Evolutionary conservation across 345 rosid genomes (phyloP), one percentile per base, ranked within the genome.

Genomic region (Dipteronia sinensis): DNA sequence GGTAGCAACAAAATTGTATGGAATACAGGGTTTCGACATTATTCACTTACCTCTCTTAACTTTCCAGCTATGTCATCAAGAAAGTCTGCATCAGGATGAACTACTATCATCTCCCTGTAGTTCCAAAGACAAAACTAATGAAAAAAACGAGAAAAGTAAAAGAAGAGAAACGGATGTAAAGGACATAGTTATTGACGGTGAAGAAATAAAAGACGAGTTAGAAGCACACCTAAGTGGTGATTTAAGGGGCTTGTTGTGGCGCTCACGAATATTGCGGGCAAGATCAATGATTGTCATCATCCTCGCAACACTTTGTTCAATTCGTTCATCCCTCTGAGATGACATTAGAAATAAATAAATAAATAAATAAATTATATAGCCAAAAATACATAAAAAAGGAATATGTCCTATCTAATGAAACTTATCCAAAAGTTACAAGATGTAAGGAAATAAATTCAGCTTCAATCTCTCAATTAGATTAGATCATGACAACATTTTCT

Each of bases 281-380:
- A 90, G 93, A 84, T 97, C 99, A 76, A 97, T 94, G 77, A 97
- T 88, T 27, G 91, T 97, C 89, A 88, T 94, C 99, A 97, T 97
- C 86, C 98, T 94, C 62, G 90, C 73, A 47, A 97, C 97, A 86
- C 99, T 97, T 83, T 80, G 86, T 85, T 97, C 99, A 89, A 97
- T 94, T 63, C 92, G 89, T 79, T 90, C 91, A 79, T 83, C 96
- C 80, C 90, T 87, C 99, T 97, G 82, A 71, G 74, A 80, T 47
- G 20, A 46, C 64, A 85, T 66, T 66, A 59, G 15, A 76, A 49
- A 55, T 55, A 65, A n/a, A n/a, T n/a, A n/a, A n/a, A n/a, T n/a
- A n/a, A n/a, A n/a, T n/a, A n/a, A n/a, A n/a, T n/a, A n/a, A n/a
- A n/a, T n/a, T n/a, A n/a, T n/a, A 2, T 38, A 65, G 53, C 19